A percentile compares a stretch with the other conserved stretches of the same genome.
phyloP scores from a whole-genome alignment of 2,329 filamentous ascomycete genomes.

The Scytalidium lignicola region DNA sequence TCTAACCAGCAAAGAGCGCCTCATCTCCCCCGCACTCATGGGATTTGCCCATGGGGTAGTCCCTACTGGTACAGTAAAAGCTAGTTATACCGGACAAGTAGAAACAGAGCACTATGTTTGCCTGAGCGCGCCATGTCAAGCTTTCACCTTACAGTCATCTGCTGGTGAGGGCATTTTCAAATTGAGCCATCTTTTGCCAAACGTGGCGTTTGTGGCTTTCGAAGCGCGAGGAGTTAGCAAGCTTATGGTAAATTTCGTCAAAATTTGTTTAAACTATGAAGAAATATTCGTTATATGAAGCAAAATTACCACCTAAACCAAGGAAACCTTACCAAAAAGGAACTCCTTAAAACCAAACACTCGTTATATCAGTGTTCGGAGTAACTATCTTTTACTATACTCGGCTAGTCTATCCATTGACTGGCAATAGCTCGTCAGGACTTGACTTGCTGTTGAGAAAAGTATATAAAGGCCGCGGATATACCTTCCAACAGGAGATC shows the following conservation, averaged over 20 bases:
- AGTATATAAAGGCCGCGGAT: not conserved
- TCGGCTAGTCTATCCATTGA: not conserved
- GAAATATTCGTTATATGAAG: too few species aligned
- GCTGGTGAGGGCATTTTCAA: not conserved
- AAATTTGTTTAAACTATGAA: not conserved
- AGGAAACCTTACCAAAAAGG: too few species aligned
- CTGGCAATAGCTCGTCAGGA: not conserved
- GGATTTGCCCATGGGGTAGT: not conserved
- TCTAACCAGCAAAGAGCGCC: too few species aligned
- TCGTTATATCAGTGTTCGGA: too few species aligned
- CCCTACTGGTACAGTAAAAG: not conserved
- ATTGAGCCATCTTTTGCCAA: not conserved
- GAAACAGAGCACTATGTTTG: not conserved
- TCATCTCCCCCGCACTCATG: not conserved
- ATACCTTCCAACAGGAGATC: not conserved
- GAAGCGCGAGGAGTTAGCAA: not conserved
- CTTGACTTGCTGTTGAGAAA: not conserved
- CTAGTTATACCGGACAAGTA: not conserved
- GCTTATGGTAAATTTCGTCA: not conserved
- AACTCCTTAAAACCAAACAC: too few species aligned
- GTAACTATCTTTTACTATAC: too few species aligned
- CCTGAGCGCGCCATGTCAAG: not conserved
- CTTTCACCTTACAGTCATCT: not conserved
- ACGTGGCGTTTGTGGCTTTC: not conserved
- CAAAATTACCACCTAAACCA: too few species aligned